phyloP scores from a whole-genome alignment of 345 rosid species.

The Lepidium africanum region DNA sequence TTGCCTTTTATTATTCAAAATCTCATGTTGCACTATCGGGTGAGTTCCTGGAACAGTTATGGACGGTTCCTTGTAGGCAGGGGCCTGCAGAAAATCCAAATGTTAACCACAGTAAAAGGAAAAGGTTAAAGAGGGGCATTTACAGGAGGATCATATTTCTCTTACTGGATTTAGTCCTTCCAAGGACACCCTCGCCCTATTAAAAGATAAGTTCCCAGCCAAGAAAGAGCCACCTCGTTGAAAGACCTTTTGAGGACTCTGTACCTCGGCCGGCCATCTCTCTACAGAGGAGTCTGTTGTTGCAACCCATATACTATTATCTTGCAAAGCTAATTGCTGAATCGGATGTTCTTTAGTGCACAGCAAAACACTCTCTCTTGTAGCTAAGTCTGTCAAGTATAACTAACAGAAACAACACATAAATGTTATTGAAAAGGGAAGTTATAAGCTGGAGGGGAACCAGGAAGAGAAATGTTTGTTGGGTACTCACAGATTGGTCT shows the following conservation, averaged over 20 bases:
- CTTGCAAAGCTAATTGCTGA: conserved; percentile 82
- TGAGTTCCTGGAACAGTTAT: conserved; percentile 75
- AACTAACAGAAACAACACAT: conserved; percentile 43
- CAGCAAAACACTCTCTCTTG: conserved; percentile 92
- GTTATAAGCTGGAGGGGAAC: background rate
- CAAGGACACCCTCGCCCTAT: conserved; percentile 92
- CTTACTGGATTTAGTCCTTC: conserved; percentile 95
- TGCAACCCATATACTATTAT: conserved; percentile 87
- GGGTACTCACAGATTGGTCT: conserved; percentile 83
- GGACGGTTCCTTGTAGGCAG: conserved; percentile 76
- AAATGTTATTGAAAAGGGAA: background rate
- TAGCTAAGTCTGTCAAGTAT: conserved; percentile 92
- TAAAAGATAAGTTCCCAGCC: conserved; percentile 94
- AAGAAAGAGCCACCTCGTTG: conserved; percentile 89
- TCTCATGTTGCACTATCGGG: conserved; percentile 90
- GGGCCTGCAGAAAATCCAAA: conserved; percentile 44
- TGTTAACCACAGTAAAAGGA: background rate
- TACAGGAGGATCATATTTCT: conserved; percentile 1
- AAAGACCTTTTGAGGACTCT: conserved; percentile 76
- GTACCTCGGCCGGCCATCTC: conserved; percentile 92
- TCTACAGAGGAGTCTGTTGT: conserved; percentile 87
- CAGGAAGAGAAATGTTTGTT: background rate
- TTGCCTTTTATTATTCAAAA: conserved; percentile 92
- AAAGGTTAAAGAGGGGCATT: background rate
- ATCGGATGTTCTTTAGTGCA: conserved; percentile 88